Evolutionary conservation across 2,329 filamentous ascomycete genomes (phyloP), one percentile per base, ranked within the genome.

Genomic region (Immersiporthe knoxdaviesiana): DNA sequence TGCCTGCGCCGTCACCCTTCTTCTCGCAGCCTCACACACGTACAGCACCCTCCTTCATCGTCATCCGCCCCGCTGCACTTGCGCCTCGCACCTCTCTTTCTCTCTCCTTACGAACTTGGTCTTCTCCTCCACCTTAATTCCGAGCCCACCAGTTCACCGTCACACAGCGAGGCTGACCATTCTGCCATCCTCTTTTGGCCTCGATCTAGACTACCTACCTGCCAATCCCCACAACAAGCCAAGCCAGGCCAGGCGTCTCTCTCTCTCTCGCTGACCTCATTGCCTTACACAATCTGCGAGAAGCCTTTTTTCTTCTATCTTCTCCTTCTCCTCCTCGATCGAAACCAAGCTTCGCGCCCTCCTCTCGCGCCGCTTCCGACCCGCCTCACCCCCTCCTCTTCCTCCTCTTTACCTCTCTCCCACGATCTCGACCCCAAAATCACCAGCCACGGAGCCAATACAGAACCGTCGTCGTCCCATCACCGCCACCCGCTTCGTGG

Each of bases 361-460:
- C 60, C 32, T 47, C 60, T 32, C 41, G 41, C 44, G 59, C 41
- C 60, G 50, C 44, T 67, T 54, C 56, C 35, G 2, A 6, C 59
- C 39, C 32, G 41, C 41, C 62, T n/a, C 44, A 10, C 37, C 37
- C 8, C 35, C 35, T 35, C 35, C 35, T 35, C 35, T 35, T 8
- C 35, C 50, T 63, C 63, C 68, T 72, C 16, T 52, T 70, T 70
- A 70, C 72, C 68, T 71, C 16, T 52, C 71, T 70, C 70, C 72
- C 72, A 75, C 73, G 73, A 72, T 70, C 72, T 71, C 72, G 74
- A 76, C 73, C 75, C 74, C 39, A 5, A 76, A 78, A 78, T 77
- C 78, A 75, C 77, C 77, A 79, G 84, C 82, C 78, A 86, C 84
- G 84, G 84, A 84, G 79, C 78, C 79, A 74, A 80, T 79, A 81